phyloP scores from a whole-genome alignment of 2,329 filamentous ascomycete genomes.

The Colletotrichum sp. region DNA sequence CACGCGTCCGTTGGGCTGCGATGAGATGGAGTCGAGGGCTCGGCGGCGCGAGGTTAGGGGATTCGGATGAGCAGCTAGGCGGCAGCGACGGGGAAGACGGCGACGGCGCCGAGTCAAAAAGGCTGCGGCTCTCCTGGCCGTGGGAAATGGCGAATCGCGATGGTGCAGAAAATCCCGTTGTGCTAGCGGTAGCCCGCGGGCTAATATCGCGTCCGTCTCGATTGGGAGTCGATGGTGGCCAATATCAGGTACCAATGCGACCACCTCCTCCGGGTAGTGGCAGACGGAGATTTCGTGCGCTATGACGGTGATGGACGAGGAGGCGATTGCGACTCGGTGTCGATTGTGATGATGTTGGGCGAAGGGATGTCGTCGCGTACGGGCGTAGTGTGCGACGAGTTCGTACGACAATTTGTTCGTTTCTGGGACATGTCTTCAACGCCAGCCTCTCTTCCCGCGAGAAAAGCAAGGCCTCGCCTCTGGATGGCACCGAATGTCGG shows the following conservation, averaged over 20 bases:
- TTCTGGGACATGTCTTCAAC: background rate
- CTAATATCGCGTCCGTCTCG: background rate
- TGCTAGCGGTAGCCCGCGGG: background rate
- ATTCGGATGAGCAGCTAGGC: background rate
- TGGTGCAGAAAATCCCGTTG: background rate
- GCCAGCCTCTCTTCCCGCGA: background rate
- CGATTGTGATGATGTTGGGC: background rate
- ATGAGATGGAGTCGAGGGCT: background rate
- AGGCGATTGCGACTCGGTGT: background rate
- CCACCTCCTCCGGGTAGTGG: background rate
- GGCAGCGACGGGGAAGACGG: background rate
- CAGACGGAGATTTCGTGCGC: background rate
- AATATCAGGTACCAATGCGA: constrained; percentile 3
- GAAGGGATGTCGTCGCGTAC: background rate
- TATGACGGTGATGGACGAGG: background rate
- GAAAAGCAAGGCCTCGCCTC: background rate
- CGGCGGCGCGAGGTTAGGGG: background rate
- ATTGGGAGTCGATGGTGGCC: background rate
- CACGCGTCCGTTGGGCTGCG: background rate
- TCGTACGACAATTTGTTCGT: background rate
- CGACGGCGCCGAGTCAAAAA: background rate
- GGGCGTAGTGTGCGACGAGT: background rate
- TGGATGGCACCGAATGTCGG: background rate
- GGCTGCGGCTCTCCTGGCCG: background rate
- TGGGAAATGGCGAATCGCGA: background rate